Evolutionary conservation across 306 rosid species (phyloP), one percentile per base, ranked within the genome.

Genomic region (Urtica urens): DNA sequence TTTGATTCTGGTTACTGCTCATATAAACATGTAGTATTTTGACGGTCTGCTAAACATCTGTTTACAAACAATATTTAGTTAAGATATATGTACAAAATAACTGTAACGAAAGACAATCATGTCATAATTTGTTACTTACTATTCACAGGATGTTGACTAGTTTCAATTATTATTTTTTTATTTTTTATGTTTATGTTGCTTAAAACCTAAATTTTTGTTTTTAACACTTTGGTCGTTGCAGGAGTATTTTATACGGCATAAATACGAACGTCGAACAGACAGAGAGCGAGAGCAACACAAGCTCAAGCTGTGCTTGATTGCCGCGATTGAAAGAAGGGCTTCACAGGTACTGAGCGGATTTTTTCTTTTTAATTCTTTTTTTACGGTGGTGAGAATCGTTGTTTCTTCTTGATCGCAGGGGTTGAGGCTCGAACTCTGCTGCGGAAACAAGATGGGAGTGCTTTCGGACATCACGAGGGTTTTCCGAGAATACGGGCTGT

Each of bases 281-380:
- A 47, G 53, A 1, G 78, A 85, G 49, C 56, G 58, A 24, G 87
- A 92, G 52, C 78, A 75, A 57, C 69, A 50, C 17, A 75, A 64
- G 66, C 78, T 85, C 21, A 49, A 58, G 22, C 61, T 71, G 15
- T 80, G 87, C 55, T 49, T 85, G 56, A 55, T 77, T 48, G 92
- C 99, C 16, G 96, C 99, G 7, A 67, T 82, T 37, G 99, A 79
- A 64, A 73, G 99, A 10, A 77, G 99, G 65, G 65, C 78, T 33
- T 81, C 96, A 1, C 93, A 68, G 50, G 93, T 82, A 79, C 26
- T 84, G 33, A 17, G n/a, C 10, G 10, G 7, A 11, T 39, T 12
- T 18, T 24, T 9, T 0, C 13, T 25, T n/a, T 17, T 3, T 13
- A 12, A 21, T 41, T 11, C 46, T 41, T 15, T 9, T 14, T 16